A percentile compares a stretch with the other conserved stretches of the same genome.
Conservation (phyloP, 192 early-diverging fungal genomes). For the Tieghemiomyces parasiticus region DNA sequence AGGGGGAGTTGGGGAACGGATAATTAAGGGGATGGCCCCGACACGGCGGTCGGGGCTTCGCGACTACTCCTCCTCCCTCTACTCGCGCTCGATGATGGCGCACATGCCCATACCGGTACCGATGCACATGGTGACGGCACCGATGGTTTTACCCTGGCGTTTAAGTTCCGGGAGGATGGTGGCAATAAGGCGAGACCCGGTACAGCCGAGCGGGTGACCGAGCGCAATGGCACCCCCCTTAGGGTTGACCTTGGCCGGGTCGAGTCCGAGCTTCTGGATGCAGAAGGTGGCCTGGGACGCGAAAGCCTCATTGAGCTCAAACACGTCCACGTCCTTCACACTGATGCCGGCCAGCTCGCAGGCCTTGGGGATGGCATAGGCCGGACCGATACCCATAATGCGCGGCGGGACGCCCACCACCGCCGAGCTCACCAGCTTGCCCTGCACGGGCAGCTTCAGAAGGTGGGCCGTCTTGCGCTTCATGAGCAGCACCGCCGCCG, state of each 20-base stretch:
- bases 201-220: conserved; percentile 88
- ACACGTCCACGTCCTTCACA: conserved; percentile 68
- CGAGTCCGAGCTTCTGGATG: conserved; percentile 73
- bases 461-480: conserved; percentile 81
- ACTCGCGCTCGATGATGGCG: conserved; percentile 67
- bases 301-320: conserved; percentile 96
- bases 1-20: too few relatives aligned
- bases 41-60: too few relatives aligned
- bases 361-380: conserved; percentile 81
- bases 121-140: conserved; percentile 85
- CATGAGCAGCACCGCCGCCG: conserved; percentile 90
- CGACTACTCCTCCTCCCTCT: too few relatives aligned
- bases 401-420: conserved; percentile 83
- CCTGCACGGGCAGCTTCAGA: conserved; percentile 69
- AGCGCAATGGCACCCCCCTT: conserved; percentile 97
- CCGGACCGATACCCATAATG: conserved; percentile 97
- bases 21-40: too few relatives aligned
- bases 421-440: conserved; percentile 74
- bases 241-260: conserved; percentile 87
- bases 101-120: conserved; percentile 86
- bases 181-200: conserved; percentile 92
- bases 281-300: conserved; percentile 93
- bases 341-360: conserved; percentile 63
- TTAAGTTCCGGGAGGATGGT: conserved; percentile 88
- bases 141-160: conserved; percentile 67